These are phyloP conservation scores for sunflower (Helianthus annuus) DNA, from an alignment of 129 eudicot species.

Conservation along the genomic window HanXRQr2.0-SUNRISE NC_035449.2:35829249-35829748, in stretches of 20 bases:
- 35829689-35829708: too few species aligned
- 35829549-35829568: not conserved
- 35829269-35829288: conserved; percentile 95
- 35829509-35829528: conserved; percentile 7
- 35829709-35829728: too few species aligned
- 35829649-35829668: too few species aligned
- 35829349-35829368: not conserved
- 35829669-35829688: too few species aligned
- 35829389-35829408: conserved; percentile 1
- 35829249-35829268: conserved; percentile 93
- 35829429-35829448: not conserved
- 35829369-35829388: not conserved
- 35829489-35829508: not conserved
- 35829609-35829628: too few species aligned
- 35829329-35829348: not conserved
- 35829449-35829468: not conserved
- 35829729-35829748: too few species aligned
- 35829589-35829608: too few species aligned
- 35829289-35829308: conserved; percentile 34
- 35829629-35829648: too few species aligned
- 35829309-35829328: not conserved
- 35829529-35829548: not conserved
- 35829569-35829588: too few species aligned
- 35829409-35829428: not conserved
- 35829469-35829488: not conserved